A percentile compares a stretch with the other conserved stretches of the same genome.
phyloP scores from a whole-genome alignment of 768 basidiomycete species.

The Serpula lacrymans region DNA sequence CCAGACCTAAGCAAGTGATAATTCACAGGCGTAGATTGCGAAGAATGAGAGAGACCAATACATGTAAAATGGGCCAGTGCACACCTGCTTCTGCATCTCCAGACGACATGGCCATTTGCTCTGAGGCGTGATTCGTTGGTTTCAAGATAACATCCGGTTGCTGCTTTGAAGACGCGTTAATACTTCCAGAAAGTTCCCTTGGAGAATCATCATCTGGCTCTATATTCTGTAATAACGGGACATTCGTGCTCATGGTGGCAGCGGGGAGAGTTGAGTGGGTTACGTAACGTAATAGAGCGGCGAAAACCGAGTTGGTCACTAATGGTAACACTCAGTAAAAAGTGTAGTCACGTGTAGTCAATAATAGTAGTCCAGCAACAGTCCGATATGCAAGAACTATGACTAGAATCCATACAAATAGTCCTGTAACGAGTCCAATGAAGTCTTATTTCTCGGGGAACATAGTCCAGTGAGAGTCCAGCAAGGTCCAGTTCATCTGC shows the following conservation, averaged over 20 bases:
- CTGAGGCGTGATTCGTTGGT: constrained; percentile 43
- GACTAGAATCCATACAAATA: no score
- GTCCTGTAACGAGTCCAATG: no score
- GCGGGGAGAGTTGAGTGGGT: constrained; percentile 1
- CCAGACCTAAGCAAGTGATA: constrained; percentile 45
- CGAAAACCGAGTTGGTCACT: no score
- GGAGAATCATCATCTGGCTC: constrained; percentile 73
- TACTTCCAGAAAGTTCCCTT: constrained; percentile 32
- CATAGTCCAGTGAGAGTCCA: no score
- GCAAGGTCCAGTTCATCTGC: no score
- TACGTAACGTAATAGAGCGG: no score
- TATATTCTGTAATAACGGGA: constrained; percentile 76
- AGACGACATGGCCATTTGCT: constrained; percentile 49
- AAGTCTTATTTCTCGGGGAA: no score
- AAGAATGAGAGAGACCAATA: constrained; percentile 4
- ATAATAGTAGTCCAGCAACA: no score
- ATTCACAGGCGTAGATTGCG: neutral
- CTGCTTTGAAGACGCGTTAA: constrained; percentile 26
- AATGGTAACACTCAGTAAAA: no score
- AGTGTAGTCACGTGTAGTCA: no score
- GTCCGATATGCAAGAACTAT: no score
- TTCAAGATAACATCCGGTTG: constrained; percentile 53
- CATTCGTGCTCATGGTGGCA: constrained; percentile 50
- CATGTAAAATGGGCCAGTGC: constrained; percentile 14
- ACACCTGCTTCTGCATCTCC: constrained; percentile 76